Percentiles rank a stretch among this genome's conserved stretches.
phyloP scores from a whole-genome alignment of 2,329 filamentous ascomycete species.

The Geosmithia morbida region DNA sequence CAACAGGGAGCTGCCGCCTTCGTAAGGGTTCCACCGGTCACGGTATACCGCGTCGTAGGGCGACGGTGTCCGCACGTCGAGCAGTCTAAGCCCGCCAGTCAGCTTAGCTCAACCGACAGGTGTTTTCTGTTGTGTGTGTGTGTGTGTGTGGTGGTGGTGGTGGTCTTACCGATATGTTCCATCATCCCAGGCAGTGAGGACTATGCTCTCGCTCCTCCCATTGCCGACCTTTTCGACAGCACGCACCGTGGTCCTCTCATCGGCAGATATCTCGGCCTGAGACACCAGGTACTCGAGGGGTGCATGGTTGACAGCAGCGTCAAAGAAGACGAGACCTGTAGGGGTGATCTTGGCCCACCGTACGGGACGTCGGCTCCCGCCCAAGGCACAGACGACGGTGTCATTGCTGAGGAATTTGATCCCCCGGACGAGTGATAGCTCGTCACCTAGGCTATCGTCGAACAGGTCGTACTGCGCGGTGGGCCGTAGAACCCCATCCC shows the following conservation, averaged over 20 bases:
- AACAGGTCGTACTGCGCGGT: slow-evolving; percentile 12
- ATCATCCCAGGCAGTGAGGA: slow-evolving; percentile 39
- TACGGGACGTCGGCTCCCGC: slow-evolving; percentile 25
- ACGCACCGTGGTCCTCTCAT: slow-evolving; percentile 23
- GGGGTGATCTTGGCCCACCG: slow-evolving; percentile 31
- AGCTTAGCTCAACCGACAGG: background rate
- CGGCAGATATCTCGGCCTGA: background rate
- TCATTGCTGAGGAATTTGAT: slow-evolving; percentile 31
- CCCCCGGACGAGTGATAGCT: slow-evolving; percentile 12
- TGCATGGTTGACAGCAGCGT: slow-evolving; percentile 5
- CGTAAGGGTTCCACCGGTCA: slow-evolving; percentile 34
- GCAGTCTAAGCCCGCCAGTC: too few species aligned
- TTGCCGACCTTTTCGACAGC: slow-evolving; percentile 29
- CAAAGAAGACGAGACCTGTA: slow-evolving; percentile 22
- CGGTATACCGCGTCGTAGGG: slow-evolving; percentile 32
- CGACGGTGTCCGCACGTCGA: slow-evolving; percentile 34
- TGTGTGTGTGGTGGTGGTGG: too few species aligned
- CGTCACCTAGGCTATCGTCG: slow-evolving; percentile 4
- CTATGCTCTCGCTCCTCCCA: slow-evolving; percentile 19
- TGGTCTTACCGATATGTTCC: slow-evolving; percentile 27
- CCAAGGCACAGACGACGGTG: slow-evolving; percentile 29
- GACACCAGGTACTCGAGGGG: slow-evolving; percentile 5
- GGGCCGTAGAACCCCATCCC: slow-evolving; percentile 5
- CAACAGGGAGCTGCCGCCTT: slow-evolving; percentile 30
- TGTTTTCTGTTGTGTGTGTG: background rate